Evolutionary conservation across 805 yeast species (phyloP).

Genomic region (Teunomyces tritomae): DNA sequence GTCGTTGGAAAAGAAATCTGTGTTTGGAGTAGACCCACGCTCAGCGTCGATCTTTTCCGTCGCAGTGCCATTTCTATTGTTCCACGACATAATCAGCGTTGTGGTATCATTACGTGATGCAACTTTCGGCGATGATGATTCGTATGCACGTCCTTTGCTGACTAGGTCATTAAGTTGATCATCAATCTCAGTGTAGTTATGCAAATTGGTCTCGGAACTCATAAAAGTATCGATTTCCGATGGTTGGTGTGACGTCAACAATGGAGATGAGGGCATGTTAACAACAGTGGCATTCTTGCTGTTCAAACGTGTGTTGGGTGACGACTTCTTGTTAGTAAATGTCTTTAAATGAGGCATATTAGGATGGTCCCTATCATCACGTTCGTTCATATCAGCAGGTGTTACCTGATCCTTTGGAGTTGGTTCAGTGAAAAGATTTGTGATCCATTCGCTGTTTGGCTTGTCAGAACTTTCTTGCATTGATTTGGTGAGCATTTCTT

Average conservation of each 20-base stretch:
- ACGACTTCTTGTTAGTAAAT: constrained; percentile 23
- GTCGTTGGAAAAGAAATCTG: constrained; percentile 24
- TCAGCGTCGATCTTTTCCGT: constrained; percentile 8
- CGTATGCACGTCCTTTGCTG: constrained; percentile 8
- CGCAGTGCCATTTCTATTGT: constrained; percentile 2
- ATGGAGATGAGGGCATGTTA: constrained; percentile 44
- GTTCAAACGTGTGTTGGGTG: constrained; percentile 19
- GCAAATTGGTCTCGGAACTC: constrained; percentile 10
- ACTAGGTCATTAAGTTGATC: constrained; percentile 19
- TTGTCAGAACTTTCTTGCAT: constrained; percentile 20
- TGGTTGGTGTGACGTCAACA: constrained; percentile 18
- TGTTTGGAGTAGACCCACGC: constrained; percentile 24
- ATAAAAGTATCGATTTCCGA: constrained; percentile 17
- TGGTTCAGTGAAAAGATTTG: constrained; percentile 39
- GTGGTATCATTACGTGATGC: constrained; percentile 39
- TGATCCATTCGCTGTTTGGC: constrained; percentile 43
- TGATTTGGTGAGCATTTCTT: constrained; percentile 23
- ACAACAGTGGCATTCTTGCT: constrained; percentile 20
- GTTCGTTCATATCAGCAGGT: constrained; percentile 18
- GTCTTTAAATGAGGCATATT: constrained; percentile 30
- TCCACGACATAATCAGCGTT: constrained; percentile 29
- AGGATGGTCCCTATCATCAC: constrained; percentile 20
- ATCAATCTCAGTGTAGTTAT: constrained; percentile 16
- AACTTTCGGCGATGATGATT: constrained; percentile 30
- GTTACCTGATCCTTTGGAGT: constrained; percentile 37